These are phyloP conservation scores for Pycnococcus provasolii DNA, from an alignment of 139 green algal species.

Conservation along the genomic window DNA sequence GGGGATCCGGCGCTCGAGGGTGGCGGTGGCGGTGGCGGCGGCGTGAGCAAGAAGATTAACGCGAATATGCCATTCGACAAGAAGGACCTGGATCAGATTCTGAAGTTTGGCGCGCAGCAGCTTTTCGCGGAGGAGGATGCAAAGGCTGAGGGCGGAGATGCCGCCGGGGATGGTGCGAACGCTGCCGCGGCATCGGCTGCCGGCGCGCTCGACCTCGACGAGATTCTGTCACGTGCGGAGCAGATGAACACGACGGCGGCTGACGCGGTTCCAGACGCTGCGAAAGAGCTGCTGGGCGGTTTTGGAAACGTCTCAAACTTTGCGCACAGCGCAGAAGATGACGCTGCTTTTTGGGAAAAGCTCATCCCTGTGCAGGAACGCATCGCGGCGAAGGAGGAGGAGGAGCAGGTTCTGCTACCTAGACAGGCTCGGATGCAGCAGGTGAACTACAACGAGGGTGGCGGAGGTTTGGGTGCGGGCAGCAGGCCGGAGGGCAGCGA, in stretches of 20 bases:
- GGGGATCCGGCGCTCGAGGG: conserved; percentile 19
- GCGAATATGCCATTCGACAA: conserved; percentile 69
- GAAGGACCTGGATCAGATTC: conserved; percentile 88
- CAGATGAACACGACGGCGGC: conserved; percentile 35
- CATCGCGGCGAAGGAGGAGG: conserved; percentile 31
- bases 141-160: not conserved
- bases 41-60: conserved; percentile 39
- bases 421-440: not conserved
- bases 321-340: conserved; percentile 60
- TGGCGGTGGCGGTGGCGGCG: not conserved
- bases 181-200: not conserved
- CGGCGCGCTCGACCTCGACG: conserved; percentile 64
- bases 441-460: not conserved
- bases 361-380: conserved; percentile 53
- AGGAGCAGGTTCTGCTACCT: conserved; percentile 31
- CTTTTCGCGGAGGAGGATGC: conserved; percentile 67
- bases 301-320: conserved; percentile 45
- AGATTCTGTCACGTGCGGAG: conserved; percentile 82
- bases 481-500: not conserved
- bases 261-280: conserved; percentile 15
- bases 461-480: not conserved
- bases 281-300: conserved; percentile 60
- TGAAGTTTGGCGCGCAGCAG: conserved; percentile 86
- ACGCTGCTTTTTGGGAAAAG: conserved; percentile 79
- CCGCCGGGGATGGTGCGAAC: not conserved